Evolutionary conservation across 192 early-diverging fungal genomes (phyloP).

Genomic region (Backusella luteola): DNA sequence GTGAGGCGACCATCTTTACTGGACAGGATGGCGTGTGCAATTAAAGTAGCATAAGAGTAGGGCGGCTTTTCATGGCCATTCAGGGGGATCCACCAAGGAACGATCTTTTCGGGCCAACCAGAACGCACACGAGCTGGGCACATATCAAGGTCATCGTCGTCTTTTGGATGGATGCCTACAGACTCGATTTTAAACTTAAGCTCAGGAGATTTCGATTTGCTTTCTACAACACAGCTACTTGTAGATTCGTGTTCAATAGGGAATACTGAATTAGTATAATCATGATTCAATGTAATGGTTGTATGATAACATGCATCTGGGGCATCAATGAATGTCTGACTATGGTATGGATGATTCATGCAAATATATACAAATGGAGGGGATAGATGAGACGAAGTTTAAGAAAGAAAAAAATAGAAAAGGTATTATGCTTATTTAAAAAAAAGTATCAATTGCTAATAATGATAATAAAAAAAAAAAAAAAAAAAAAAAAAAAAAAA

Average conservation of each 20-base stretch:
- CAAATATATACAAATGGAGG: not conserved
- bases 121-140: slow-evolving; percentile 12
- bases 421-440: not conserved
- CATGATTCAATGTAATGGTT: not conserved
- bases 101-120: slow-evolving; percentile 11
- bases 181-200: slow-evolving; percentile 15
- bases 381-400: not conserved
- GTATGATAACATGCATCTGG: not conserved
- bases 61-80: slow-evolving; percentile 47
- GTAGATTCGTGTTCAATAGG: not conserved
- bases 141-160: slow-evolving; percentile 12
- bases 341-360: not conserved
- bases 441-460: not conserved
- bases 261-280: not conserved
- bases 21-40: slow-evolving; percentile 72
- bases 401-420: not conserved
- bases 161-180: not conserved
- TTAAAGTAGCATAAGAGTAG: slow-evolving; percentile 78
- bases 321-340: not conserved
- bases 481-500: no score
- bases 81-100: slow-evolving; percentile 24
- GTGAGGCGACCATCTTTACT: slow-evolving; percentile 60
- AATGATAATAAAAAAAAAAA: not conserved
- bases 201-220: not conserved
- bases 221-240: not conserved